Evolutionary conservation across 495 filamentous ascomycete species (phyloP), one percentile per base, ranked within the genome.

Genomic region (Zalerion maritima): DNA sequence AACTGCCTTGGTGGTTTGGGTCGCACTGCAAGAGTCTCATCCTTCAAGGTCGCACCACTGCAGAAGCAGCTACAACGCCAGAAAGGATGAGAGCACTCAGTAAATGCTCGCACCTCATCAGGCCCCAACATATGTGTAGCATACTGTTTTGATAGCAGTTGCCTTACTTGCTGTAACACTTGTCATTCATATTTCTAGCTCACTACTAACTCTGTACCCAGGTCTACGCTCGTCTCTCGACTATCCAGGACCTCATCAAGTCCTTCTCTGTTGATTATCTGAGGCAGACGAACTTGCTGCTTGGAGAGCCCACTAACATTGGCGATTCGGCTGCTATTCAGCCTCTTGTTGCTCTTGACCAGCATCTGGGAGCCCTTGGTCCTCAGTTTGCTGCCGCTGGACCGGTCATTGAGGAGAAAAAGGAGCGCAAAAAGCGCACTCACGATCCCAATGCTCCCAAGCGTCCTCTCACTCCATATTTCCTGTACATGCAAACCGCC

Each of bases 361-460:
- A 38, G 29, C 6, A 43, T 25, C 24, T 42, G 40, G 28, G 54
- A 37, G 28, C 51, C 26, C 45, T 45, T 13, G 41, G 44, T 8
- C 46, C 45, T 3, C 58, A 55, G 14, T 39, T 50, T 0, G 38
- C 31, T 12, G 44, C 45, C 26, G 47, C 55, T 7, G 47, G 48
- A 8, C 47, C 52, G 6, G 52, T 60, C 4, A 67, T 67, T 7
- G 64, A 69, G 29, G 71, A 69, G 46, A 77, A 75, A 57, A 82
- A 77, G 63, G 81, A 80, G 62, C 81, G 82, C 49, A 81, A 81
- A 62, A 89, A 86, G 71, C 76, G 81, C 36, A 73, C 68, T 23
- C 78, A 75, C 40, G 91, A 97, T 50, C 87, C 87, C 34, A 91
- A 93, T 49, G 83, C 85, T 8, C 89, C 89, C 28, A 94, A 94